Percentiles rank a stretch among this genome's conserved stretches.
phyloP scores from a whole-genome alignment of 345 rosid species.

The Dimocarpus longan region DNA sequence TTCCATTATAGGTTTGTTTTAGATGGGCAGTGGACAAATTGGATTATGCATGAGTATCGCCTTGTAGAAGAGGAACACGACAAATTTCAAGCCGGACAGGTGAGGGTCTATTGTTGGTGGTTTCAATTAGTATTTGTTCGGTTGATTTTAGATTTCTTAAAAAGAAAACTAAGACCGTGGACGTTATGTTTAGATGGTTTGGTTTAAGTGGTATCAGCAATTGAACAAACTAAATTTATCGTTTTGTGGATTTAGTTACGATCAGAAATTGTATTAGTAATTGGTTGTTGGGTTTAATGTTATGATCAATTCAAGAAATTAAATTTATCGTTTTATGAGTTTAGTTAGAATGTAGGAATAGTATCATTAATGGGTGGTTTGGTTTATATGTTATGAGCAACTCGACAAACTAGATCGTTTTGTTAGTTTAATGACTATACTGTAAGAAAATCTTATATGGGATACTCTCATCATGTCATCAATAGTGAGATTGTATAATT shows the following conservation, averaged over 20 bases:
- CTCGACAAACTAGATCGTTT: not conserved
- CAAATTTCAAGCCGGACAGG: constrained; percentile 46
- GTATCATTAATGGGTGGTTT: no score
- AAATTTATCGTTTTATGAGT: not conserved
- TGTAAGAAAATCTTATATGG: no score
- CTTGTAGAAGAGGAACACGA: constrained; percentile 60
- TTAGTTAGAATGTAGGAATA: not conserved
- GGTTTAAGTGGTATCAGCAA: not conserved
- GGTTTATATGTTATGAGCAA: not conserved
- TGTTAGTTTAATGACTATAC: not conserved
- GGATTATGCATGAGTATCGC: constrained; percentile 86
- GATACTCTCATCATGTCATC: no score
- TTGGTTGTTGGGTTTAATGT: no score
- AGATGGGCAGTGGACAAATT: constrained; percentile 60
- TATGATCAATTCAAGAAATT: not conserved
- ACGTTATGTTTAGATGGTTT: not conserved
- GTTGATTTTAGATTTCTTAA: constrained; percentile 7
- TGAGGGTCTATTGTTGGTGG: constrained; percentile 21
- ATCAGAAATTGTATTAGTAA: no score
- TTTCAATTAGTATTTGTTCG: not conserved
- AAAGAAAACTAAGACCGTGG: not conserved
- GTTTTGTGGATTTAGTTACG: no score
- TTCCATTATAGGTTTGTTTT: constrained; percentile 66
- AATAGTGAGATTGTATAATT: no score
- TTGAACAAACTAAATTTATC: no score